Base-by-base conservation (phyloP, 805 yeast genomes). In the Tetrapisispora taiwanensis region DNA sequence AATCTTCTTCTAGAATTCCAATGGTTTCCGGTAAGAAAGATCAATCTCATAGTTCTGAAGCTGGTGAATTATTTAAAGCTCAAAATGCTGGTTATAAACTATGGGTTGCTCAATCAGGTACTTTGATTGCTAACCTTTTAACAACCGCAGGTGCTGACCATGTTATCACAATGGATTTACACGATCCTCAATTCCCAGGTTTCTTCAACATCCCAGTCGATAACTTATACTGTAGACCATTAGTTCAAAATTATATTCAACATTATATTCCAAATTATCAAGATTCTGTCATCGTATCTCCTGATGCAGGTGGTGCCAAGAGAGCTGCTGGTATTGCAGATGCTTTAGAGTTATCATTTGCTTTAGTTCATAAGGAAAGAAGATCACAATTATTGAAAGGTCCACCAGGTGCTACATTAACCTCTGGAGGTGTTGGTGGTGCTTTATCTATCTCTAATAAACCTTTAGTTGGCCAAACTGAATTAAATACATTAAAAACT, bases 261-360 rank as follows among this genome's bases (percentile, higher is more conserved):
- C 79, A 81, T 46, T 71, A 73, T 49, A 79, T 92, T 45, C 90
- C 94, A n/a, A 66, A 84, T 49, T 86, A 79, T 59, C 76, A 76
- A 52, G 82, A 88, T 34, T 84, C 90, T 35, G 95, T 92, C 7
- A 79, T 92, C 54, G 97, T 92, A 30, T 87, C 96, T 1, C 99
- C 99, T 0, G 99, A 92, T 66, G 92, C 97, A 19, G 99, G 99
- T 58, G 99, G 99, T 49, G 99, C 98, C 41, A 92, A 92, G 64
- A 71, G 98, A 52, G 97, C 98, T 28, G 85, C 95, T 1, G 82
- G 90, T 1, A 75, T 92, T 48, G 98, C 98, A 1, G 99, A 92
- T 66, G 76, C 84, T 1, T 67, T 92, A 46, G 88, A 86, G 17
- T 75, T 92, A 69, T 76, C 88, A 22, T 89, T 92, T 69, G 98